A percentile compares a stretch with the other conserved stretches of the same genome.
phyloP scores from a whole-genome alignment of 2,329 filamentous ascomycete genomes.

The Penicillium sp. region DNA sequence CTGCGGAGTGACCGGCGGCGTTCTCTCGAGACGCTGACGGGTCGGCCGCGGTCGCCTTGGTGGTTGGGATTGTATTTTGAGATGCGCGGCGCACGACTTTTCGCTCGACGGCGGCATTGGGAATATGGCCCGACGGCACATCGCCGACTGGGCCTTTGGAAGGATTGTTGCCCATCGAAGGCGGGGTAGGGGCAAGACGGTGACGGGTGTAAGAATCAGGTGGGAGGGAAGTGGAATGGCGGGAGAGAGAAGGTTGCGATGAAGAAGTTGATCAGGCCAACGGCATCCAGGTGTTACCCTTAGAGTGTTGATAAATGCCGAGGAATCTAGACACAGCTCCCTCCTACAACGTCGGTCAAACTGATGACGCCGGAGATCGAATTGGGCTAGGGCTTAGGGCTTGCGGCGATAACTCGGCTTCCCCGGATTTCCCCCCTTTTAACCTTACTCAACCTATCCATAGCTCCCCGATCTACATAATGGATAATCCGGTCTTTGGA shows the following conservation, averaged over 20 bases:
- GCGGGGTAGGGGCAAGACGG: slow-evolving; percentile 22
- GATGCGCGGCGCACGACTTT: slow-evolving; percentile 44
- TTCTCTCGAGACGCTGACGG: slow-evolving; percentile 46
- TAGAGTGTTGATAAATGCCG: not conserved
- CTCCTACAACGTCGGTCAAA: slow-evolving; percentile 2
- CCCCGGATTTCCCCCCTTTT: slow-evolving; percentile 16
- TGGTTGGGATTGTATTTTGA: slow-evolving; percentile 39
- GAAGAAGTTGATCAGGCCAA: slow-evolving; percentile 17
- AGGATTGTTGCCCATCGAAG: slow-evolving; percentile 51
- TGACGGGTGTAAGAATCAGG: slow-evolving; percentile 3
- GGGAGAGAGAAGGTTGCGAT: slow-evolving; percentile 6
- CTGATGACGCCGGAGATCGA: slow-evolving; percentile 21
- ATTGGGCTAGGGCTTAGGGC: slow-evolving; percentile 28
- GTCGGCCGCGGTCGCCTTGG: slow-evolving; percentile 45
- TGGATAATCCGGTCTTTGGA: not conserved
- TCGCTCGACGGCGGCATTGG: slow-evolving; percentile 33
- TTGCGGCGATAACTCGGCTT: slow-evolving; percentile 16
- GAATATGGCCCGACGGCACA: slow-evolving; percentile 28
- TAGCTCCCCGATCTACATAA: not conserved
- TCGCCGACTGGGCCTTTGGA: slow-evolving; percentile 40
- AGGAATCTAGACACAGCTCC: slow-evolving; percentile 5
- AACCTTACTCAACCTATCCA: not conserved
- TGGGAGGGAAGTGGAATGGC: slow-evolving; percentile 1
- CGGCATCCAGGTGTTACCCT: slow-evolving; percentile 21
- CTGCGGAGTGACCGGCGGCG: slow-evolving; percentile 41